Base-by-base conservation (phyloP, 192 early-diverging fungal genomes). In the Entomortierella chlamydospora region DNA sequence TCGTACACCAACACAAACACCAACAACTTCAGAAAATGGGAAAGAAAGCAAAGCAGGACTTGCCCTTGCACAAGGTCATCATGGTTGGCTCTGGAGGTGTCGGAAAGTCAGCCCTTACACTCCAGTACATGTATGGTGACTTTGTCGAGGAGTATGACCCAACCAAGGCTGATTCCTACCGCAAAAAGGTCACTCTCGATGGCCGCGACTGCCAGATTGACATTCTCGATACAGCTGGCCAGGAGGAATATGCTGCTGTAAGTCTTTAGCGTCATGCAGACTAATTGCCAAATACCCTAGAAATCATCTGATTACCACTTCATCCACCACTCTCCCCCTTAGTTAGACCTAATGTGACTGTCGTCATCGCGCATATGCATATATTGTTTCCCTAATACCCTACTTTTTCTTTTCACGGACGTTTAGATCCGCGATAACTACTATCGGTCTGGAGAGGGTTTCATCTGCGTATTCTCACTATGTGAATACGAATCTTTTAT, bases 61-160 rank as follows among this genome's bases (percentile, higher is more conserved):
- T 91, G 23, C 92, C 93, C 25, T 87, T 95, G 59, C 94, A 95
- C 77, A 95, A 95, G 87, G 91, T 95, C 62, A 95, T 95, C 69
- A 95, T 95, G 95, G 94, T 96, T 33, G 95, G 95, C 29, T 90
- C 91, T 25, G 95, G 95, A 64, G 95, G 94, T 65, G 95, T 96
- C 17, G 95, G 95, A 43, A 96, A 96, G 79, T 94, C 93, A 5
- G 95, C 95, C 15, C 76, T 96, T 37, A 95, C 95, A 0, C 84
- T 96, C 30, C 93, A 95, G 81, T 95, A 92, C 86, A 92, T 95
- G 93, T 95, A 95, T 60, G 94, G 95, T 61, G 94, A 96, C 85
- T 96, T 96, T 84, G 92, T 95, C 57, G 94, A 96, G 83, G 94
- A 96, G 74, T 96, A 96, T 83, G 95, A 96, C 74, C 95, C 95